Base-by-base conservation (phyloP, 2,329 filamentous ascomycete species). In the Fusarium compactum region DNA sequence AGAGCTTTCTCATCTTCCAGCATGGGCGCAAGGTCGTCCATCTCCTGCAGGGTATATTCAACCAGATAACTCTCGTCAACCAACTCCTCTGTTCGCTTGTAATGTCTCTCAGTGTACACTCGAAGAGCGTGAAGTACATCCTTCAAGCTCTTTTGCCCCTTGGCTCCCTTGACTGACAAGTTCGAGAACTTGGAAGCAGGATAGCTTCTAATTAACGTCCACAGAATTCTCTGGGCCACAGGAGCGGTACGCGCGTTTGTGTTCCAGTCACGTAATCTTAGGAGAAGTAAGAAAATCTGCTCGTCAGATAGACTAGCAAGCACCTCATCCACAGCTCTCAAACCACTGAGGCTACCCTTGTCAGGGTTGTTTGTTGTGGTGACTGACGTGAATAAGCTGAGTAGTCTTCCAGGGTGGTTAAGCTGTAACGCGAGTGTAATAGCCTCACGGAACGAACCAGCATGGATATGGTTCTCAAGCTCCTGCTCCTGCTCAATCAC, bases 401-500 rank as follows among this genome's bases (percentile, higher is more conserved):
- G 90, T 1, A 99, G 86, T 11, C 95, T 90, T 34, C 91, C 95
- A 0, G 96, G 96, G 76, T 99, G 96, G 80, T 99, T 97, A 62
- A 99, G 91, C 76, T 97, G 93, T 18, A 99, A 86, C 1, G 96
- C 95, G 38, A 99, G 86, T 0, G 92, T 93, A 75, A 99, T 97
- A 40, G 95, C 97, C 79, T 97, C 93, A 62, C 95, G 91, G 83
- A 97, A 98, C 52, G 94, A 94, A 34, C 92, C 92, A 5, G 91
- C 87, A 69, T 94, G 90, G 68, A 98, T 95, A 80, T 96, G 93
- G 79, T 99, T 99, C 77, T 97, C 91, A 10, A 99, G 86, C 76
- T 95, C 90, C 78, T 99, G 96, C 76, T 98, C 95, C 79, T 98
- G 93, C 81, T 99, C 95, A 48, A 97, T 91, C 58, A 95, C 88